These are phyloP conservation scores for Haberlea rhodopensis DNA, from an alignment of 257 asterid genomes.

Conservation along the genomic window DNA sequence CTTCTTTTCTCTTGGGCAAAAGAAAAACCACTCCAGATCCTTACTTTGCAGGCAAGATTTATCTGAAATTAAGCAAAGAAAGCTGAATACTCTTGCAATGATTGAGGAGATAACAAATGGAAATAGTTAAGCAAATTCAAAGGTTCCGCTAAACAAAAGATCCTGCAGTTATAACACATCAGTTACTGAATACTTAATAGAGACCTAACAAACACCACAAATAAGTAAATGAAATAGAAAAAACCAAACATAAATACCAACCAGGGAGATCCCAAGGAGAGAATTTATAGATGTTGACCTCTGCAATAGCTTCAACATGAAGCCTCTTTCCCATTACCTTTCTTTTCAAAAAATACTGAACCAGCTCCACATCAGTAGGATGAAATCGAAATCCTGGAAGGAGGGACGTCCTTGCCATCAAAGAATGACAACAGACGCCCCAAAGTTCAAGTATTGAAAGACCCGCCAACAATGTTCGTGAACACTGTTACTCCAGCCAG, in stretches of 20 bases:
- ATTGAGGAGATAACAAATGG: neutral
- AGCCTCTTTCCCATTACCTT: slow-evolving; percentile 63
- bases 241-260: slow-evolving; percentile 19
- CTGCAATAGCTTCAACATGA: slow-evolving; percentile 63
- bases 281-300: slow-evolving; percentile 68
- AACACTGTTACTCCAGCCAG: slow-evolving; percentile 20
- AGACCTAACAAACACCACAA: neutral
- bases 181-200: neutral
- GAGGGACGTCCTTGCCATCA: slow-evolving; percentile 46
- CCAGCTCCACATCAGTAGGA: slow-evolving; percentile 80
- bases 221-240: slow-evolving; percentile 2
- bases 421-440: slow-evolving; percentile 16
- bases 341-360: slow-evolving; percentile 77
- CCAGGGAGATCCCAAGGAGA: slow-evolving; percentile 98
- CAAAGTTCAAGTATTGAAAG: slow-evolving; percentile 20
- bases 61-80: slow-evolving; percentile 37
- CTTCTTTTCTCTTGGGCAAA: slow-evolving; percentile 83
- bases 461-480: slow-evolving; percentile 17
- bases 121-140: neutral
- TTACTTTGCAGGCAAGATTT: slow-evolving; percentile 61
- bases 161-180: neutral
- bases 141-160: neutral
- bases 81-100: neutral
- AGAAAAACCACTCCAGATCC: slow-evolving; percentile 90
- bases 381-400: slow-evolving; percentile 91